A percentile compares a stretch with the other conserved stretches of the same genome.
phyloP scores from a whole-genome alignment of 352 stramenopile genomes.

The Phytophthora nicotianae region DNA sequence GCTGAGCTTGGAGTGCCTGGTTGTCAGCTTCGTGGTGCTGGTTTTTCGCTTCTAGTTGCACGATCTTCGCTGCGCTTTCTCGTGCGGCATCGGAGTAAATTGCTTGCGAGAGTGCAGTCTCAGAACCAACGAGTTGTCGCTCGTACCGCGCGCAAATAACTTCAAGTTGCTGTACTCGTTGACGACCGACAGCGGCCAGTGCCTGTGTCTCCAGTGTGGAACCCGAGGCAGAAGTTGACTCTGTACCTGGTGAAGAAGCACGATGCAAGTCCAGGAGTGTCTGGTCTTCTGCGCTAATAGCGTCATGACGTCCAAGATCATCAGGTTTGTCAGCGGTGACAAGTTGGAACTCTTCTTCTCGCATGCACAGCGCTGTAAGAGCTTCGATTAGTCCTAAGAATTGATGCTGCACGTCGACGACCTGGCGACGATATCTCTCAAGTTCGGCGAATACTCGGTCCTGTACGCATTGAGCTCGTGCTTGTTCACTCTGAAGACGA shows the following conservation, averaged over 20 bases:
- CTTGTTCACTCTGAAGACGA: constrained; percentile 52
- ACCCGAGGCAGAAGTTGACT: constrained; percentile 1
- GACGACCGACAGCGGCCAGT: constrained; percentile 42
- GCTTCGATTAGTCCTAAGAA: constrained; percentile 58
- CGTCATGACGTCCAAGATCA: constrained; percentile 13
- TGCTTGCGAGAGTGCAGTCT: constrained; percentile 54
- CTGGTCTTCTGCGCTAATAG: constrained; percentile 44
- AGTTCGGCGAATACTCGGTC: constrained; percentile 57
- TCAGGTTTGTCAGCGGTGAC: constrained; percentile 6
- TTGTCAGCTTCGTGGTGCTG: constrained; percentile 43
- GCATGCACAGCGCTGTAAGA: constrained; percentile 48
- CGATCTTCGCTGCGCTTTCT: constrained; percentile 51
- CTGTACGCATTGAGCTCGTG: constrained; percentile 54
- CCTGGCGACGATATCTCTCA: constrained; percentile 55
- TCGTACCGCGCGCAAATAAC: constrained; percentile 53
- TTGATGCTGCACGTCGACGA: constrained; percentile 53
- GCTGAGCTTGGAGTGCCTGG: constrained; percentile 24
- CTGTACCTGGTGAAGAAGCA: constrained; percentile 20
- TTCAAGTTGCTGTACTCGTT: constrained; percentile 50
- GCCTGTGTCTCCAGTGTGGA: constrained; percentile 46
- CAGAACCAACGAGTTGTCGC: constrained; percentile 49
- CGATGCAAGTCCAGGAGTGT: constrained; percentile 56
- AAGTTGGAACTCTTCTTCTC: constrained; percentile 42
- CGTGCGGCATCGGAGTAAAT: constrained; percentile 45
- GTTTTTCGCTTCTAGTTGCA: constrained; percentile 37